Base-by-base conservation (phyloP, 352 stramenopile genomes). In the Achlya hypogyna region DNA sequence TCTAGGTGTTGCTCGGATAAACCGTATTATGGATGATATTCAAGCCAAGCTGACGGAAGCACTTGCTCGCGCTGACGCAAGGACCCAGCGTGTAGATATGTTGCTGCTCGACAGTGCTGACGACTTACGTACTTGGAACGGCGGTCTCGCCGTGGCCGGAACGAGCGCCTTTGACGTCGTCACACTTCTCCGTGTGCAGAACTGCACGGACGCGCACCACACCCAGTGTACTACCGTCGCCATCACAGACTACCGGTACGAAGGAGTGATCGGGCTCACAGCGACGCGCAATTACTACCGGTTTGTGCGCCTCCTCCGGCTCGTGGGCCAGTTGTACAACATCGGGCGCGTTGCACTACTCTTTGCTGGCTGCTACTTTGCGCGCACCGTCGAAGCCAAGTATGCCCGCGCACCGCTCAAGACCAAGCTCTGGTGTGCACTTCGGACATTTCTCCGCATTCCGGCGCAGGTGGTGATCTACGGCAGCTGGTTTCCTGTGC, bases 321-420 rank as follows among this genome's bases (percentile, higher is more conserved):
- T 63, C 12, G 1, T 49, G 8, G 54, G 54, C 22, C 54, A 63
- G 23, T 2, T 31, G 8, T 63, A 63, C 54, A 63, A 63, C 42
- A 49, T 49, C 51, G 29, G 35, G 12, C 49, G 49, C 49, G 31
- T n/a, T 1, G 18, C 25, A 10, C 12, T n/a, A 16, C 49, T 56
- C 25, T 56, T 56, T 20, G 8, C 25, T 10, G 49, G 49, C 12
- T 56, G 49, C 31, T 56, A 56, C 49, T 10, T 16, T 10, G 49
- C 49, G 25, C 49, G 49, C 10, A 1, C 3, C 1, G 25, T 10
- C 8, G 49, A 56, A 56, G 49, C 25, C 1, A 22, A 10, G 2
- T 56, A 56, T 20, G 25, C 16, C 2, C 2, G 25, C 8, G 25
- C 49, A 20, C 20, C 25, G 25, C 25, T 56, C 12, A 10, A 35